Evolutionary conservation across 352 stramenopile genomes (phyloP).

Genomic region (Globisporangium rhizosaccharum): DNA sequence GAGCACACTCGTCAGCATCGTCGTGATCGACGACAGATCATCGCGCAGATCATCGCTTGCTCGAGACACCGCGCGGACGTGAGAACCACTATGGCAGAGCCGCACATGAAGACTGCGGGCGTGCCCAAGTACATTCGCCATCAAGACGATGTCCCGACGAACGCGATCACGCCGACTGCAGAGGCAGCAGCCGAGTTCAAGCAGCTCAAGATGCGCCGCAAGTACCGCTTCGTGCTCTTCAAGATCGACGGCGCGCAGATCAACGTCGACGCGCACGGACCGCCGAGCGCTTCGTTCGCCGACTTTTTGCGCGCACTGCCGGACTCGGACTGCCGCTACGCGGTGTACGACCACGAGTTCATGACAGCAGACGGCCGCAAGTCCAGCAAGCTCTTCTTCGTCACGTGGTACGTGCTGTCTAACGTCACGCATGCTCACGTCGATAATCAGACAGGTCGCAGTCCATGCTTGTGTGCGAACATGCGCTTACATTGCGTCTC

Average conservation of each 20-base stretch:
- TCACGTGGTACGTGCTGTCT: constrained; percentile 52
- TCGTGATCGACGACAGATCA: neutral
- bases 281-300: constrained; percentile 40
- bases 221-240: constrained; percentile 82
- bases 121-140: constrained; percentile 70
- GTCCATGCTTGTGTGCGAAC: neutral
- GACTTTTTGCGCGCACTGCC: constrained; percentile 59
- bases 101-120: constrained; percentile 84
- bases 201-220: constrained; percentile 86
- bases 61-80: neutral
- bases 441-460: neutral
- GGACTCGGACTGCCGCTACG: constrained; percentile 82
- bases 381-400: constrained; percentile 85
- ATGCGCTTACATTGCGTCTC: neutral
- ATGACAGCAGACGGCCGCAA: constrained; percentile 71
- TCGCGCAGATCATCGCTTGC: no score
- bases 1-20: neutral
- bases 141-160: constrained; percentile 65
- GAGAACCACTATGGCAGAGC: constrained; percentile 48
- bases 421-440: no score
- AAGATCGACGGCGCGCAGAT: constrained; percentile 74
- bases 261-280: constrained; percentile 47
- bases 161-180: constrained; percentile 60
- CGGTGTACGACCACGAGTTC: constrained; percentile 86
- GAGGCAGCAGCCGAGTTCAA: constrained; percentile 69